Percentiles rank a stretch among this genome's conserved stretches.
phyloP scores from a whole-genome alignment of 2,329 filamentous ascomycete species.

The Cordyceps militaris region DNA sequence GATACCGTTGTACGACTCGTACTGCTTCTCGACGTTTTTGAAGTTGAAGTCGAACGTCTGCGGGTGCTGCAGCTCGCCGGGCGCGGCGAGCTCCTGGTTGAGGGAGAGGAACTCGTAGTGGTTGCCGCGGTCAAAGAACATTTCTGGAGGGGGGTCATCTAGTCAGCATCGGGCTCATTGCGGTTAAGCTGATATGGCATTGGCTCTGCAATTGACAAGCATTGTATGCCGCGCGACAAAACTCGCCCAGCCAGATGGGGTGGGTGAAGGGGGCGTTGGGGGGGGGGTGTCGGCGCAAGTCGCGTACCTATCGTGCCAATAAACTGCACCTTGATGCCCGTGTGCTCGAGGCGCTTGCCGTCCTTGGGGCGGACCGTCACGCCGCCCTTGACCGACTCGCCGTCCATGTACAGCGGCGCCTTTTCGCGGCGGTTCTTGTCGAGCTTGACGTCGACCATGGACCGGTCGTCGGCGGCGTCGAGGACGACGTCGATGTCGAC shows the following conservation, averaged over 20 bases:
- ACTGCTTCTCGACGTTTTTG: slow-evolving; percentile 99
- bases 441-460: slow-evolving; percentile 95
- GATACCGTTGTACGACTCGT: slow-evolving; percentile 99
- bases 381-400: slow-evolving; percentile 93
- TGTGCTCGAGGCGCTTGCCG: slow-evolving; percentile 95
- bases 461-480: slow-evolving; percentile 86
- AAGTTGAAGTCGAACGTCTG: slow-evolving; percentile 99
- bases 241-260: no score
- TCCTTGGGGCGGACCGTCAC: slow-evolving; percentile 96
- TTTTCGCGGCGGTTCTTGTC: slow-evolving; percentile 98
- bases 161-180: background rate
- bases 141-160: slow-evolving; percentile 57
- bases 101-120: slow-evolving; percentile 98
- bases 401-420: slow-evolving; percentile 93
- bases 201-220: background rate
- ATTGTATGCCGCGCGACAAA: background rate
- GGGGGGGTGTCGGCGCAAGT: no score
- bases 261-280: no score
- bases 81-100: slow-evolving; percentile 92
- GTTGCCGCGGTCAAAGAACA: slow-evolving; percentile 99
- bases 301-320: slow-evolving; percentile 88
- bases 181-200: background rate
- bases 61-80: slow-evolving; percentile 95
- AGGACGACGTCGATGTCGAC: slow-evolving; percentile 99
- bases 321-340: slow-evolving; percentile 98